Conservation (phyloP, 2,329 filamentous ascomycete genomes). For the Trichoderma hamatum region DNA sequence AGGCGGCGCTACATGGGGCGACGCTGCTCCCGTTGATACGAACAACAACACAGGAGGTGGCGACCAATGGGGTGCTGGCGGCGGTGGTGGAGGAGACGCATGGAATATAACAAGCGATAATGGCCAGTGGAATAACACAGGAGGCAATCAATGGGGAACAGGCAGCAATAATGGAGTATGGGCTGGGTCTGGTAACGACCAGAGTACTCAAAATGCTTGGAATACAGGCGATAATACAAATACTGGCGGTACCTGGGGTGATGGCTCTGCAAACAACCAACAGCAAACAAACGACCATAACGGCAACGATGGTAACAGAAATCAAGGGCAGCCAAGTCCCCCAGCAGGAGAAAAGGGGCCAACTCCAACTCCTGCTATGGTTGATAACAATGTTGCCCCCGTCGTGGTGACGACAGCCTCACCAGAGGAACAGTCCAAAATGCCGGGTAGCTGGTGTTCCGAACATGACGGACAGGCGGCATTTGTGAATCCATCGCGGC, state of each 20-base stretch:
- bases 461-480: slow-evolving; percentile 24
- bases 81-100: not conserved
- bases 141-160: not conserved
- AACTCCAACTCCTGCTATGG: not conserved
- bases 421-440: slow-evolving; percentile 27
- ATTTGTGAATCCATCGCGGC: slow-evolving; percentile 12
- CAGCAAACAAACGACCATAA: slow-evolving; percentile 6
- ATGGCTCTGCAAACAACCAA: not conserved
- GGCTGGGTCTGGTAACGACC: not conserved
- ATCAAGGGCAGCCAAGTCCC: not conserved
- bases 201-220: not conserved
- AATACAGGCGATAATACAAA: not conserved
- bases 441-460: slow-evolving; percentile 39
- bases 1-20: slow-evolving; percentile 2
- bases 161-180: slow-evolving; percentile 17
- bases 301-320: slow-evolving; percentile 27
- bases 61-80: not conserved
- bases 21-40: not conserved
- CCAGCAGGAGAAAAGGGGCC: not conserved
- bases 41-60: slow-evolving; percentile 10
- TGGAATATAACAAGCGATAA: slow-evolving; percentile 4
- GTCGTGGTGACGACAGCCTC: slow-evolving; percentile 1
- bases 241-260: slow-evolving; percentile 14
- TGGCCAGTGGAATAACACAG: not conserved
- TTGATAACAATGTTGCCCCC: slow-evolving; percentile 19